These are phyloP conservation scores for Penstemon davidsonii DNA, from an alignment of 257 asterid species.

Conservation along the genomic window DNA sequence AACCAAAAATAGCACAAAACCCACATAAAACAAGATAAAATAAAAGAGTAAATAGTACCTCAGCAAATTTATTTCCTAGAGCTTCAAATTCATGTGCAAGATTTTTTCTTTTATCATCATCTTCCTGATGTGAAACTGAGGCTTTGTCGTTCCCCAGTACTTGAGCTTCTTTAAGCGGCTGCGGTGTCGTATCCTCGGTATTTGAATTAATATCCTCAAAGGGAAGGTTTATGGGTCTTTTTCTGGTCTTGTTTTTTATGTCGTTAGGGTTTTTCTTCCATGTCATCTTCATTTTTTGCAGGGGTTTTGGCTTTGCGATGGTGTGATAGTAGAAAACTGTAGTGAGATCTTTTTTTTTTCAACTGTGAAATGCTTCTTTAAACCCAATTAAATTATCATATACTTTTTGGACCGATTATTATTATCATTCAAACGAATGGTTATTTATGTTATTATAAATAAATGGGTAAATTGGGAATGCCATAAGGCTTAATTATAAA, in stretches of 20 bases:
- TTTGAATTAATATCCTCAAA: conserved; percentile 46
- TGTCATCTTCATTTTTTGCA: conserved; percentile 71
- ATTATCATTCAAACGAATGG: too few relatives aligned
- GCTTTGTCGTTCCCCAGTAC: conserved; percentile 16
- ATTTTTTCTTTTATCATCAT: conserved; percentile 37
- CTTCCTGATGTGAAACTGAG: conserved; percentile 32
- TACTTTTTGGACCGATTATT: too few relatives aligned
- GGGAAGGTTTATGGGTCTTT: conserved; percentile 65
- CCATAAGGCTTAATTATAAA: too few relatives aligned
- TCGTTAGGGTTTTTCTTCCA: conserved; percentile 61
- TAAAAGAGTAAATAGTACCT: conserved; percentile 44
- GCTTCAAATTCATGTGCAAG: conserved; percentile 57
- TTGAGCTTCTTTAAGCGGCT: conserved; percentile 22
- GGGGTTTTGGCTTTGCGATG: too few relatives aligned
- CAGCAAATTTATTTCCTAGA: conserved; percentile 77
- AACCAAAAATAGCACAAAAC: not conserved
- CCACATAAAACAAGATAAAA: not conserved
- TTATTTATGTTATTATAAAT: too few relatives aligned
- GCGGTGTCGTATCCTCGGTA: conserved; percentile 1
- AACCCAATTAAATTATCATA: too few relatives aligned
- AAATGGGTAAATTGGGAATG: too few relatives aligned
- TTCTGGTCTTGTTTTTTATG: conserved; percentile 43
- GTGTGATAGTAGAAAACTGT: too few relatives aligned
- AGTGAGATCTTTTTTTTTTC: too few relatives aligned
- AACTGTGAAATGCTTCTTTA: too few relatives aligned